Conservation (phyloP, 352 stramenopile species). For the Globisporangium carolinianum region DNA sequence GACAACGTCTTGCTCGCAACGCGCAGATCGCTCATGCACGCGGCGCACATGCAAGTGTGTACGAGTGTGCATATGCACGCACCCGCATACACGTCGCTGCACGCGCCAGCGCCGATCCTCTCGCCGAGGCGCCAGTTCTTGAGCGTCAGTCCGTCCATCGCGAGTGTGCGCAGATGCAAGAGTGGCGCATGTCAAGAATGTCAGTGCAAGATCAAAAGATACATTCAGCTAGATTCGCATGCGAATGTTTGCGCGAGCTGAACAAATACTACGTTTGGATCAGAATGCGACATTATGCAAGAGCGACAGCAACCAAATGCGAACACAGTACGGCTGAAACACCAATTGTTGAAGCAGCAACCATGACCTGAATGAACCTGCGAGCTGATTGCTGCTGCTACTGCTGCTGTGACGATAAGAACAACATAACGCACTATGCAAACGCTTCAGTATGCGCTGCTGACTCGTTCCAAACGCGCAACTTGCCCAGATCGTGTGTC, state of each 20-base stretch:
- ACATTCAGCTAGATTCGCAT: background rate
- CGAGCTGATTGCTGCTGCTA: too few relatives aligned
- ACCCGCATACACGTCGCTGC: slow-evolving; percentile 79
- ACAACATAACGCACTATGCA: too few relatives aligned
- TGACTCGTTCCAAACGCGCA: background rate
- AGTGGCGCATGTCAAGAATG: too few relatives aligned
- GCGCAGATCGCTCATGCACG: too few relatives aligned
- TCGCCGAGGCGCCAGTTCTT: slow-evolving; percentile 77
- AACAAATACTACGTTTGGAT: too few relatives aligned
- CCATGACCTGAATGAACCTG: too few relatives aligned
- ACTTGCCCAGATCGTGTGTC: background rate
- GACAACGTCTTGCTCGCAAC: too few relatives aligned
- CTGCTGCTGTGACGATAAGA: too few relatives aligned
- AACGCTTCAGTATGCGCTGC: background rate
- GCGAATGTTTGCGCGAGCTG: background rate
- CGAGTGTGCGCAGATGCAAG: too few relatives aligned
- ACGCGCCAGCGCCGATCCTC: slow-evolving; percentile 73
- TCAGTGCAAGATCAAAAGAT: background rate
- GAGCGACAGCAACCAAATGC: slow-evolving; percentile 1
- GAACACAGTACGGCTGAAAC: background rate
- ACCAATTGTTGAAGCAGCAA: background rate
- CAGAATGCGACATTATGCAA: too few relatives aligned
- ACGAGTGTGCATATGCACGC: background rate
- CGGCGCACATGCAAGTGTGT: background rate
- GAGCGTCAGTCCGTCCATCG: slow-evolving; percentile 64